Evolutionary conservation across 805 yeast species (phyloP).

Genomic region (Zygoascus flipseniorum): DNA sequence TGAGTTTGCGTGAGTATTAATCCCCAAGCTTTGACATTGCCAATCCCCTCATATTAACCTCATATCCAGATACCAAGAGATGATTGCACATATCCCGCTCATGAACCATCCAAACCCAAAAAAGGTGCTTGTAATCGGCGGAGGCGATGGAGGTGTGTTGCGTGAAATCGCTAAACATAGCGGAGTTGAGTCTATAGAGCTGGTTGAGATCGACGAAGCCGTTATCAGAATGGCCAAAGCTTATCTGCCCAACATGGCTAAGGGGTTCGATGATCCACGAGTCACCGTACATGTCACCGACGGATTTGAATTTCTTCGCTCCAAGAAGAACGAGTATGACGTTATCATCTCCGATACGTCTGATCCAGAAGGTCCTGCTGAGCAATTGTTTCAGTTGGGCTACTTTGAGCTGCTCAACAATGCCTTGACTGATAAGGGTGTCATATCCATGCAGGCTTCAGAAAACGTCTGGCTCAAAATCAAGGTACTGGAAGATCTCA

Average conservation of each 20-base stretch:
- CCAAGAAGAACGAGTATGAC: constrained; percentile 78
- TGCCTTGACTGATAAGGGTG: constrained; percentile 91
- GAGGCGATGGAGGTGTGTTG: constrained; percentile 98
- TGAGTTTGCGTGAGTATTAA: constrained; percentile 55
- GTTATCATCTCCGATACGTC: constrained; percentile 96
- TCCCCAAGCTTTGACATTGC: not conserved
- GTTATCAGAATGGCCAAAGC: constrained; percentile 81
- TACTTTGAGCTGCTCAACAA: constrained; percentile 76
- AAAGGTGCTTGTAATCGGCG: constrained; percentile 90
- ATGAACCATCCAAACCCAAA: constrained; percentile 93
- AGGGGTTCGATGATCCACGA: constrained; percentile 78
- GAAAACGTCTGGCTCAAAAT: constrained; percentile 92
- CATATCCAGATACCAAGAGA: constrained; percentile 66
- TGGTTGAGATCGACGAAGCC: constrained; percentile 93
- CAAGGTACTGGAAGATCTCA: constrained; percentile 68
- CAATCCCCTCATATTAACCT: not conserved
- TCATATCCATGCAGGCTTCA: constrained; percentile 73
- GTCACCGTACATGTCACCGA: constrained; percentile 88
- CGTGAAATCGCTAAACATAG: constrained; percentile 90
- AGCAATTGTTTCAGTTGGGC: constrained; percentile 81
- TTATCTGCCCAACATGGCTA: constrained; percentile 82
- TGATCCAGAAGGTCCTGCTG: constrained; percentile 99
- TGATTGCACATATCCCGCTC: constrained; percentile 91
- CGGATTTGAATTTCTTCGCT: constrained; percentile 91
- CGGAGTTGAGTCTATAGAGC: constrained; percentile 66